phyloP scores from a whole-genome alignment of 2,329 filamentous ascomycete genomes.

The Rutstroemia sydowiana region DNA sequence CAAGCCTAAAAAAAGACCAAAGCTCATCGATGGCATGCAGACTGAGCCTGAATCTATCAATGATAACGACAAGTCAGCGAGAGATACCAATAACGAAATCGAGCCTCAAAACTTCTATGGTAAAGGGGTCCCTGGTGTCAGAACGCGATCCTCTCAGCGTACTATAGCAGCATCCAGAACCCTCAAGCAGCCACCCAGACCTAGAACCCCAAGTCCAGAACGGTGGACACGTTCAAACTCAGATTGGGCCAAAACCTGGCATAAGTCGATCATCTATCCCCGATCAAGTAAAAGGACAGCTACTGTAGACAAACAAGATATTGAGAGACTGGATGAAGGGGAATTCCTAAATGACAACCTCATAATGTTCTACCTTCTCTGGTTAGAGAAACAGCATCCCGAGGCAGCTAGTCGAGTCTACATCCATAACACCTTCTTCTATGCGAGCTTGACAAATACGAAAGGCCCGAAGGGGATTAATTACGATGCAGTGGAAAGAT shows the following conservation, averaged over 20 bases:
- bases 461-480: slow-evolving; percentile 59
- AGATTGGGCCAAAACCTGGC: slow-evolving; percentile 46
- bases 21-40: neutral
- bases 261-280: slow-evolving; percentile 55
- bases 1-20: neutral
- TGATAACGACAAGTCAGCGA: neutral
- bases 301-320: slow-evolving; percentile 63
- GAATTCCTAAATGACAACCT: slow-evolving; percentile 91
- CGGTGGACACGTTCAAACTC: slow-evolving; percentile 46
- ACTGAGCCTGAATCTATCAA: neutral
- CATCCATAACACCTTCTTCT: slow-evolving; percentile 93
- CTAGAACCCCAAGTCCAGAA: slow-evolving; percentile 19
- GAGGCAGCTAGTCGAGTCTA: slow-evolving; percentile 60
- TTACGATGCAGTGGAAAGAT: slow-evolving; percentile 76
- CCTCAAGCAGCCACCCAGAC: neutral
- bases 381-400: slow-evolving; percentile 53
- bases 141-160: slow-evolving; percentile 15
- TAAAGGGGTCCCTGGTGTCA: neutral
- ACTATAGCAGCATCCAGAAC: neutral
- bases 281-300: slow-evolving; percentile 50
- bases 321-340: slow-evolving; percentile 71
- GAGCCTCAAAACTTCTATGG: slow-evolving; percentile 1
- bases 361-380: slow-evolving; percentile 79
- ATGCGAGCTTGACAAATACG: slow-evolving; percentile 61
- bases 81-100: neutral